Evolutionary conservation across 1,139 yeast genomes (phyloP).

Genomic region (Candida freyschussii): DNA sequence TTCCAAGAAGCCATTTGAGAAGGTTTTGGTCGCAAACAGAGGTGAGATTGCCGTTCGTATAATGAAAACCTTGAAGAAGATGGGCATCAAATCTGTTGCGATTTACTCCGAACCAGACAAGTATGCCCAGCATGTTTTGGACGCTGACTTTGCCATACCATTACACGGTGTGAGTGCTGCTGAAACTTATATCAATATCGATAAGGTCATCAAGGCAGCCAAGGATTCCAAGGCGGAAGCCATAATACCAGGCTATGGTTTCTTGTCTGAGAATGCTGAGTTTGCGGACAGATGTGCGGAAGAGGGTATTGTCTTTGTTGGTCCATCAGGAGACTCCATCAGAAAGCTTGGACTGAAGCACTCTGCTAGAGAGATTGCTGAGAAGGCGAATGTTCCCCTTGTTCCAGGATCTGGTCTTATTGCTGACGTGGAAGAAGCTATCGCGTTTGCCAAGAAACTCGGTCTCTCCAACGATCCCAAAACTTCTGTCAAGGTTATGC

Average conservation of each 20-base stretch:
- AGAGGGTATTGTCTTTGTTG: slow-evolving; percentile 87
- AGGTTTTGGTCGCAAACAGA: slow-evolving; percentile 90
- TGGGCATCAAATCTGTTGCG: slow-evolving; percentile 76
- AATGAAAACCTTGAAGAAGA: slow-evolving; percentile 76
- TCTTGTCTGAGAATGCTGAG: slow-evolving; percentile 92
- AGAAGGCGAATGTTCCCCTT: slow-evolving; percentile 81
- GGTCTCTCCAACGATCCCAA: slow-evolving; percentile 57
- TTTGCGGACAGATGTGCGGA: slow-evolving; percentile 81
- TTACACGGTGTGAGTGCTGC: slow-evolving; percentile 81
- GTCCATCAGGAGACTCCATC: slow-evolving; percentile 92
- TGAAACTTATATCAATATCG: slow-evolving; percentile 81
- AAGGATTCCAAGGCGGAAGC: slow-evolving; percentile 82
- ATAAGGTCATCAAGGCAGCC: slow-evolving; percentile 82
- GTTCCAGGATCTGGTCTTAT: slow-evolving; percentile 93
- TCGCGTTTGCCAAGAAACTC: slow-evolving; percentile 65
- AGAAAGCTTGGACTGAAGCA: slow-evolving; percentile 89
- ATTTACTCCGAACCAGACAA: slow-evolving; percentile 88
- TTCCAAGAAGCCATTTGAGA: slow-evolving; percentile 59
- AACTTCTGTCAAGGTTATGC: slow-evolving; percentile 54
- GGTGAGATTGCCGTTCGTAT: slow-evolving; percentile 97
- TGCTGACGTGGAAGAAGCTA: slow-evolving; percentile 65
- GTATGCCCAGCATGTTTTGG: slow-evolving; percentile 77
- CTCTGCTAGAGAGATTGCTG: slow-evolving; percentile 92
- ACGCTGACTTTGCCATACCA: slow-evolving; percentile 79
- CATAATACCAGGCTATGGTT: slow-evolving; percentile 95